Evolutionary conservation across 495 filamentous ascomycete species (phyloP).

Genomic region (Hyaloscypha finlandica): DNA sequence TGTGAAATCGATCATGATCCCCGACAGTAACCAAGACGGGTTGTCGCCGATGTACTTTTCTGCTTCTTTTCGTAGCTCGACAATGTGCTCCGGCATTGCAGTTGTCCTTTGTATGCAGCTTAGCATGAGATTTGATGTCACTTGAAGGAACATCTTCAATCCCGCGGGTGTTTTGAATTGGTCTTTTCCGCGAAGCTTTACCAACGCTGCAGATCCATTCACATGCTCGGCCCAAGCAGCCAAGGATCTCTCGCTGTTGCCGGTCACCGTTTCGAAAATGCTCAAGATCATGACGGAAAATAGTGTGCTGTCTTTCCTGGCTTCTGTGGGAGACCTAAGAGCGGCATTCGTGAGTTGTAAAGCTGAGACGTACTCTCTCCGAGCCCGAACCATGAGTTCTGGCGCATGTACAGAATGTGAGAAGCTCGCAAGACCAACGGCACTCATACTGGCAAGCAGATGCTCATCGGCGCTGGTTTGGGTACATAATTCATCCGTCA

Average conservation of each 20-base stretch:
- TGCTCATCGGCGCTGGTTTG: conserved; percentile 37
- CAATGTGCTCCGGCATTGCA: conserved; percentile 40
- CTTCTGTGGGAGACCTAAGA: conserved; percentile 52
- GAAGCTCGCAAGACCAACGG: conserved; percentile 54
- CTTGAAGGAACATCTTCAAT: conserved; percentile 57
- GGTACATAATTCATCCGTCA: conserved; percentile 30
- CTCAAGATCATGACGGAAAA: conserved; percentile 62
- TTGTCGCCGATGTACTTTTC: conserved; percentile 25
- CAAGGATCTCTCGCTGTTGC: conserved; percentile 45
- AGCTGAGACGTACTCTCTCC: conserved; percentile 50
- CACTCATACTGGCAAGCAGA: conserved; percentile 46
- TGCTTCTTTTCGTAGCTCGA: conserved; percentile 42
- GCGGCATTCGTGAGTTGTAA: conserved; percentile 54
- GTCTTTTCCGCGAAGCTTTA: conserved; percentile 55
- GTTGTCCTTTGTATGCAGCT: conserved; percentile 42
- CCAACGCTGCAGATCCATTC: conserved; percentile 57
- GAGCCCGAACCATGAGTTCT: conserved; percentile 42
- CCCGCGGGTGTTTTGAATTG: conserved; percentile 59
- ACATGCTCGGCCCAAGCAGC: conserved; percentile 61
- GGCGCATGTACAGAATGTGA: conserved; percentile 42
- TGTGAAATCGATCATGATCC: conserved; percentile 44
- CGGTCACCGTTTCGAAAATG: conserved; percentile 57
- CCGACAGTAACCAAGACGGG: conserved; percentile 35
- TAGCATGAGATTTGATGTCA: conserved; percentile 48
- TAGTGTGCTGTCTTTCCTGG: conserved; percentile 61